These are phyloP conservation scores for Erythrophleum ivorense DNA, from an alignment of 331 rosid species.

Conservation along the genomic window DNA sequence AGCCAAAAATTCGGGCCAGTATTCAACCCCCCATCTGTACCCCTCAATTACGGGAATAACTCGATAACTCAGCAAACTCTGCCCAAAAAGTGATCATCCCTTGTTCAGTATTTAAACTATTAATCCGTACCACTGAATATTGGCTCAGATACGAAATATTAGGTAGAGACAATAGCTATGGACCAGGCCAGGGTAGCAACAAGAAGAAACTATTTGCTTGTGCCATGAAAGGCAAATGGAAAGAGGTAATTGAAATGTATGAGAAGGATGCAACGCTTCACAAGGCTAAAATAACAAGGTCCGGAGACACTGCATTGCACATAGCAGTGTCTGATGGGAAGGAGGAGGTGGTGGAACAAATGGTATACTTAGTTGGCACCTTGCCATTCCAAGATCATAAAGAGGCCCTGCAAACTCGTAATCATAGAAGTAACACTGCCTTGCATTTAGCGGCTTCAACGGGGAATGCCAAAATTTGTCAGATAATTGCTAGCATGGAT, in stretches of 20 bases:
- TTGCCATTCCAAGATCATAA: neutral
- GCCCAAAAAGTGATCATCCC: too few species aligned
- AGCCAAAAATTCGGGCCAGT: too few species aligned
- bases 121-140: too few species aligned
- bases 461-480: constrained; percentile 19
- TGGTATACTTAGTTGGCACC: constrained; percentile 17
- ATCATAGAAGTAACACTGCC: constrained; percentile 47
- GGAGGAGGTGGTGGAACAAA: too few species aligned
- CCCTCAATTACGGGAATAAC: too few species aligned
- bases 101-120: too few species aligned
- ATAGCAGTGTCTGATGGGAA: too few species aligned
- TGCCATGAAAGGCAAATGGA: constrained; percentile 42
- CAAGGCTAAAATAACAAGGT: constrained; percentile 40
- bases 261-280: neutral
- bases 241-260: constrained; percentile 29
- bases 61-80: too few species aligned
- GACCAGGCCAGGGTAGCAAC: neutral
- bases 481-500: neutral
- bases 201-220: neutral
- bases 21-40: too few species aligned
- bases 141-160: too few species aligned
- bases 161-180: too few species aligned
- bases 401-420: neutral
- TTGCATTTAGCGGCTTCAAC: constrained; percentile 55
- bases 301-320: constrained; percentile 59